Evolutionary conservation across 345 rosid genomes (phyloP), one percentile per base, ranked within the genome.

Genomic region (Gynandropsis gynandra): DNA sequence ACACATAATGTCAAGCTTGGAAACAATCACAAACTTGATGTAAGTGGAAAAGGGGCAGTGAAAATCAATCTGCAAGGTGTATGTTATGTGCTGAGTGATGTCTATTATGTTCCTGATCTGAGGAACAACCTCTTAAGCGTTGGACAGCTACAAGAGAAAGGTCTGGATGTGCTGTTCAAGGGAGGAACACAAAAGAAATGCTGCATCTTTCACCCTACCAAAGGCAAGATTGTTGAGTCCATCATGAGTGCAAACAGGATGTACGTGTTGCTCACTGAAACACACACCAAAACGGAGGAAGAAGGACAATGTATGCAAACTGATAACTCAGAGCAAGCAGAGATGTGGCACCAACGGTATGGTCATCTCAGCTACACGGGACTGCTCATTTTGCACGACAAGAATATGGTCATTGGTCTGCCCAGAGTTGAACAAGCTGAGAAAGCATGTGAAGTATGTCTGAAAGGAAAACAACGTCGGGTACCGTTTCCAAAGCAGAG

Each of bases 71-170:
- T 37, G 4, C 10, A 37, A 3, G 14, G 41, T 1, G 6, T 37
- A 1, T 1, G 41, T 7, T 37, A 37, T 37, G 41, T 37, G 41
- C 0, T 37, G 5, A 37, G 13, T 10, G 13, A 37, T 6, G 14
- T 37, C 4, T 37, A 37, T 15, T 56, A 5, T 55, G 50, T 55
- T 1, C 60, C 60, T 4, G 50, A 41, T 6, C 9, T 55, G 37
- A 55, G 42, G 45, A 56, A 43, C 10, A 56, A 56, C n/a, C n/a
- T n/a, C n/a, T n/a, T n/a, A n/a, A n/a, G n/a, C n/a, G n/a, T n/a
- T n/a, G n/a, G n/a, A n/a, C n/a, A n/a, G n/a, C n/a, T n/a, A n/a
- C n/a, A n/a, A n/a, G n/a, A n/a, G n/a, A n/a, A n/a, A n/a, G n/a
- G n/a, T 37, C 0, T 37, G 12, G 41, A 37, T 6, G 41, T 37